Evolutionary conservation across 129 eudicot species (phyloP), one percentile per base, ranked within the genome.

Genomic region (Solidago caesia): DNA sequence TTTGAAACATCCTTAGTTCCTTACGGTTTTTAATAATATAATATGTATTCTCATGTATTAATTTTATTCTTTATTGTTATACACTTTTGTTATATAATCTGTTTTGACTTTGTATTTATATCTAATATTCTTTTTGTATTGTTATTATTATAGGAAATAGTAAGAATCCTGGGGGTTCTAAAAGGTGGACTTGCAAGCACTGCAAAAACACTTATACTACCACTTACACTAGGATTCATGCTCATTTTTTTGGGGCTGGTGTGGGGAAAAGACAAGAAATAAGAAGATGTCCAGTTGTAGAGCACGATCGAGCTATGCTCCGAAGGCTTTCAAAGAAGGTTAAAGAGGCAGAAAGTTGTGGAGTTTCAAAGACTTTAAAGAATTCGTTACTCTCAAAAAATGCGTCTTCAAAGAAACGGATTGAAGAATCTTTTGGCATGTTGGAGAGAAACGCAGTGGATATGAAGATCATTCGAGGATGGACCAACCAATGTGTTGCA

Each of bases 391-490:
- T 42, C 49, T 42, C 70, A 0, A 65, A 42, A 43, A 12, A 65
- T 42, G 70, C 52, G 6, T 65, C 70, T 13, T 65, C 52, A 42
- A 41, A 15, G 51, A 65, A 42, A 44, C 39, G 9, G 4, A 33
- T 71, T 56, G 75, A 71, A 71, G 65, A 71, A 55, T 33, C 51
- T 8, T 53, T 52, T 71, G 60, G 59, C 21, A 25, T 49, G 26
- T 41, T 71, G 39, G 75, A 49, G 45, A 69, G 62, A 52, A 69
- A 69, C 29, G 59, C 5, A 27, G 74, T 49, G 6, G 74, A 69
- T 16, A 2, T 53, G 52, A 71, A 71, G 51, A 56, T 71, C 8
- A 15, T 71, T 14, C 48, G 49, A 39, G 75, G 41, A 29, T 57
- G 29, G 62, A n/a, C 62, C 62, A 57, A 57, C 27, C 15, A 57